Evolutionary conservation across 345 rosid species (phyloP), one percentile per base, ranked within the genome.

Genomic region (Pistacia integerrima): DNA sequence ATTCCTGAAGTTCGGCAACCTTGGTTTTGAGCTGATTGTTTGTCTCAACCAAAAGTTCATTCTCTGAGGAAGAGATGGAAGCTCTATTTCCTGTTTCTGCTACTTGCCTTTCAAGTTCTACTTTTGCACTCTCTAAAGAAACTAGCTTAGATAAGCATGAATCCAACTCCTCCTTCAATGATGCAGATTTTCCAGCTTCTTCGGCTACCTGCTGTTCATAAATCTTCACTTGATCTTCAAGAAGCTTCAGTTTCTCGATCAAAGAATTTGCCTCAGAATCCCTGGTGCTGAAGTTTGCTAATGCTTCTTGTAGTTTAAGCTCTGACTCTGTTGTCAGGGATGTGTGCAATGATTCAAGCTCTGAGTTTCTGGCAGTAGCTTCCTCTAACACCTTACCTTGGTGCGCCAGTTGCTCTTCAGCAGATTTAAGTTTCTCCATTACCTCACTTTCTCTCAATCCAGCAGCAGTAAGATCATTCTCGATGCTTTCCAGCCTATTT

Each of bases 11-110:
- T 77, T 94, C 98, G 63, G 88, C 89, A 30, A 92, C 82, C 84
- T 86, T 89, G 71, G 70, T 79, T 79, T 91, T 91, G n/a, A 94
- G 97, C 77, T 94, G 96, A 76, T 79, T 84, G 83, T 91, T 97
- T 59, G 96, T 88, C 87, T 87, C 93, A 28, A 84, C 89, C 65
- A 94, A 81, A 36, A 91, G 85, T 76, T 89, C 90, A 74, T 84
- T 91, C 54, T 97, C 96, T 25, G 91, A 88, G 51, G 65, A 74
- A 57, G 94, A 82, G 79, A 84, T 90, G 56, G 88, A 81, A 64
- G 83, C 88, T 82, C 84, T 91, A 64, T 80, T 85, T 80, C 90
- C 90, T 69, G 85, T 88, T 86, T 88, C 92, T 59, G 54, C 66
- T 18, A 89, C 80, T 82, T 87, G 88, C 64, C 64, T 85, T 80